phyloP scores from a whole-genome alignment of 2,329 filamentous ascomycete genomes.

The Cytospora paraplurivora region DNA sequence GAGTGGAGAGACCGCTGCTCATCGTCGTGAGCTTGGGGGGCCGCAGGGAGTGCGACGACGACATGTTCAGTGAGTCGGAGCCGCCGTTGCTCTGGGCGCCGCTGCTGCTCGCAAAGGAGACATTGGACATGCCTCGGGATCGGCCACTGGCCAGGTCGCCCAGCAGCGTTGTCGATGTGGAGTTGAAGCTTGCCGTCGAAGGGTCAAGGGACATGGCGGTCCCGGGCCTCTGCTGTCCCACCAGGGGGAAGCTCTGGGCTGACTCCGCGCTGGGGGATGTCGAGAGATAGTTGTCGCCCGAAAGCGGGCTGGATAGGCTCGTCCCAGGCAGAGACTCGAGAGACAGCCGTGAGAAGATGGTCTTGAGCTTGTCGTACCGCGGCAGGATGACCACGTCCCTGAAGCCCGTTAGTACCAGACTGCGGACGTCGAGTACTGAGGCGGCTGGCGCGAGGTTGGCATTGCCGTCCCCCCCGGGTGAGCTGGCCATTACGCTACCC shows the following conservation, averaged over 20 bases:
- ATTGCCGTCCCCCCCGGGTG: conserved; percentile 33
- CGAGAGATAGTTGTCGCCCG: conserved; percentile 48
- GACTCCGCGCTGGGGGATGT: conserved; percentile 54
- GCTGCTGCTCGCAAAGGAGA: conserved; percentile 61
- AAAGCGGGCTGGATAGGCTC: conserved; percentile 56
- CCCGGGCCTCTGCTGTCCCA: conserved; percentile 57
- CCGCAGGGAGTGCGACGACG: conserved; percentile 36
- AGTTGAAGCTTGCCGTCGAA: conserved; percentile 76
- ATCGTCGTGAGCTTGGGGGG: conserved; percentile 13
- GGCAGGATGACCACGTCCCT: conserved; percentile 87
- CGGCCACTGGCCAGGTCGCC: conserved; percentile 64
- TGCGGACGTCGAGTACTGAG: conserved; percentile 76
- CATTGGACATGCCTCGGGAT: conserved; percentile 84
- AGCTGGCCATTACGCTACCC: conserved; percentile 63
- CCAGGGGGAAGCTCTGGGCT: conserved; percentile 37
- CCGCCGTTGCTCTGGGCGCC: conserved; percentile 47
- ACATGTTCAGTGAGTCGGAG: conserved; percentile 53
- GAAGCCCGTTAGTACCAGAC: conserved; percentile 84
- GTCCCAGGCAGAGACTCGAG: conserved; percentile 71
- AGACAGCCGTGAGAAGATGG: conserved; percentile 85
- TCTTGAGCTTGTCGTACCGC: conserved; percentile 84
- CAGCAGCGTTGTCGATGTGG: conserved; percentile 77
- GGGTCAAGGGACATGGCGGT: conserved; percentile 77
- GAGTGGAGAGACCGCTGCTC: conserved; percentile 29
- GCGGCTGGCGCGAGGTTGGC: conserved; percentile 51